Percentiles rank a stretch among this genome's conserved stretches.
phyloP scores from a whole-genome alignment of 371 early-diverging fungal genomes.

The Nematocida sp. region DNA sequence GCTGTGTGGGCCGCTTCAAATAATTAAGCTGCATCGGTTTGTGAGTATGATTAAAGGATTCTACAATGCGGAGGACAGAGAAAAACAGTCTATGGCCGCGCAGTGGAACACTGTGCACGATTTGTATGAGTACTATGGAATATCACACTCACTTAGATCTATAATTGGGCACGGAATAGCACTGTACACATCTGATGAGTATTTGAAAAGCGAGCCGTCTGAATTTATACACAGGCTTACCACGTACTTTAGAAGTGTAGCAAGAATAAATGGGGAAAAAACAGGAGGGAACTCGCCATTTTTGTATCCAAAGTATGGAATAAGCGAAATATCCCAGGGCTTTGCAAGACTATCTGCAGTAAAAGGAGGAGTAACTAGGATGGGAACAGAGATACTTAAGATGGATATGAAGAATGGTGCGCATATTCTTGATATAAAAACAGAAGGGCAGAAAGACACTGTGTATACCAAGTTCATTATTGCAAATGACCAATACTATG shows the following conservation, averaged over 20 bases:
- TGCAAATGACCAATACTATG: conserved; percentile 53
- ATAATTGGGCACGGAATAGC: conserved; percentile 98
- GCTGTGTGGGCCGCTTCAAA: conserved; percentile 88
- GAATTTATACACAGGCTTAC: conserved; percentile 87
- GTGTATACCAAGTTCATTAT: conserved; percentile 9
- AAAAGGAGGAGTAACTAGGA: conserved; percentile 65
- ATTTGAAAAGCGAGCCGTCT: conserved; percentile 79
- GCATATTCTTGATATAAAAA: not conserved
- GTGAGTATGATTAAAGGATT: conserved; percentile 71
- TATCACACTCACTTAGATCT: conserved; percentile 85
- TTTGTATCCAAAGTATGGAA: conserved; percentile 95
- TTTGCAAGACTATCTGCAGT: conserved; percentile 80
- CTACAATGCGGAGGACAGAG: conserved; percentile 76
- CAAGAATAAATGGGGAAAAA: conserved; percentile 76
- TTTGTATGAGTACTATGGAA: conserved; percentile 83
- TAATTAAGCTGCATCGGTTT: conserved; percentile 86
- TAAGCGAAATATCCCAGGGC: conserved; percentile 96
- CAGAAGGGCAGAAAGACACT: conserved; percentile 23
- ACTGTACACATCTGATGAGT: conserved; percentile 85
- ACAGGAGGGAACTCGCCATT: conserved; percentile 77
- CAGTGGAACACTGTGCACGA: conserved; percentile 75
- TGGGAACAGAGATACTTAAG: conserved; percentile 58
- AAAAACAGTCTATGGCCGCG: not conserved
- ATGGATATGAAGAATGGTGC: not conserved
- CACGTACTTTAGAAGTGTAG: conserved; percentile 85